A percentile compares a stretch with the other conserved stretches of the same genome.
phyloP scores from a whole-genome alignment of 371 early-diverging fungal species.

The Circinella umbellata region DNA sequence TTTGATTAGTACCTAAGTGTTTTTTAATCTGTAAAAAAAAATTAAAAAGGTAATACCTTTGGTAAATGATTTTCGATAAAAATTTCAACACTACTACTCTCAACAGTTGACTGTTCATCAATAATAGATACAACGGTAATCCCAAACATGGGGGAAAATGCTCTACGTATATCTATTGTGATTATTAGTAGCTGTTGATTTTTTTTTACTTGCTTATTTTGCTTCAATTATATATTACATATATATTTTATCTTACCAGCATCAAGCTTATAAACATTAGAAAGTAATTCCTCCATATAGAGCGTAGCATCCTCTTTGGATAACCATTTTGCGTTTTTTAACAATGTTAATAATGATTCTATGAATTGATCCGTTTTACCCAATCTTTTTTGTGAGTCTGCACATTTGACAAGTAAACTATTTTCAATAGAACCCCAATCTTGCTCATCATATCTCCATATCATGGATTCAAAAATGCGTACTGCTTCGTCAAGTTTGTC shows the following conservation, averaged over 20 bases:
- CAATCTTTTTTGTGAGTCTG: conserved; percentile 67
- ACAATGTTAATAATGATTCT: conserved; percentile 61
- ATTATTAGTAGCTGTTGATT: background rate
- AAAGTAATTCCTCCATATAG: conserved; percentile 62
- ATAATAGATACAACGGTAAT: conserved; percentile 62
- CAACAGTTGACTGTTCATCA: conserved; percentile 63
- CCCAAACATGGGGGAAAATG: conserved; percentile 64
- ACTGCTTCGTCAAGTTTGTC: conserved; percentile 72
- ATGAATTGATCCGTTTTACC: conserved; percentile 63
- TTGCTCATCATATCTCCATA: conserved; percentile 66
- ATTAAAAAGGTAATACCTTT: conserved; percentile 39
- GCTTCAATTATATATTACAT: background rate
- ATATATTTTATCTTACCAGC: conserved; percentile 28
- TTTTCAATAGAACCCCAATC: conserved; percentile 77
- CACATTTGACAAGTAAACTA: conserved; percentile 72
- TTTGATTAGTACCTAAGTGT: too few relatives aligned
- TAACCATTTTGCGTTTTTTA: conserved; percentile 57
- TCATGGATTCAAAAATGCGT: conserved; percentile 68
- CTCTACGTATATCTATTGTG: conserved; percentile 52
- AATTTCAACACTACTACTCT: conserved; percentile 64
- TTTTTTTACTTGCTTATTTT: background rate
- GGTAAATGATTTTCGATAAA: conserved; percentile 63
- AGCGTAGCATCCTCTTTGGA: conserved; percentile 45
- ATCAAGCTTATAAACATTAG: conserved; percentile 47
- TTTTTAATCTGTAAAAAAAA: background rate